Conservation (phyloP, 306 rosid species). For the Gillenia trifoliata region DNA sequence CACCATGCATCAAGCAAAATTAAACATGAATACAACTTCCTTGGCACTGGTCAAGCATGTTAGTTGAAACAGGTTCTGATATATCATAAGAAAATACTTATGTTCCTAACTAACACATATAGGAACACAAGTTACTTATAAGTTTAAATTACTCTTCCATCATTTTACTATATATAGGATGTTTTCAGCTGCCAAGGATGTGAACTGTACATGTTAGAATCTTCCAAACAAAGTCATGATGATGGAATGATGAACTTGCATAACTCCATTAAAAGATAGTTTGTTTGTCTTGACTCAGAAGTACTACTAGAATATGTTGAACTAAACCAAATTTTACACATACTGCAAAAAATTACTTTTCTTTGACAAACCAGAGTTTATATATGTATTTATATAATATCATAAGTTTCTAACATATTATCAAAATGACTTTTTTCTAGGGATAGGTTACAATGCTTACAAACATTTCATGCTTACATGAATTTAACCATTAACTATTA, state of each 20-base stretch:
- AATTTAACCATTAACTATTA: too few species aligned
- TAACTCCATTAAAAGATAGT: conserved; percentile 23
- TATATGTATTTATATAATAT: neutral
- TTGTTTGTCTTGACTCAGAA: conserved; percentile 22
- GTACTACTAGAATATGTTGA: conserved; percentile 1
- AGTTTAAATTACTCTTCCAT: neutral
- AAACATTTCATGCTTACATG: too few species aligned
- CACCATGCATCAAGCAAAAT: neutral
- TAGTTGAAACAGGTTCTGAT: neutral
- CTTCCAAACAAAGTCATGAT: neutral
- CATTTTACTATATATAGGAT: neutral
- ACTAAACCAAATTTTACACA: neutral
- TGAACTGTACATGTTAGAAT: neutral
- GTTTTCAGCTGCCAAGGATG: conserved; percentile 2
- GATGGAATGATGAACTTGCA: neutral
- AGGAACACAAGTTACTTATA: neutral
- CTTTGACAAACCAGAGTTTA: neutral
- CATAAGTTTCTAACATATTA: neutral
- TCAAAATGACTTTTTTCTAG: neutral
- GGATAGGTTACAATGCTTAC: too few species aligned
- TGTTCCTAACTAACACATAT: too few species aligned
- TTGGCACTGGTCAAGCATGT: conserved; percentile 3
- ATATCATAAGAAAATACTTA: too few species aligned
- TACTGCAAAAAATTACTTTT: neutral
- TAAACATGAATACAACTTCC: neutral